Evolutionary conservation across 1,284 basidiomycete genomes (phyloP).

Genomic region (Tilletia indica): DNA sequence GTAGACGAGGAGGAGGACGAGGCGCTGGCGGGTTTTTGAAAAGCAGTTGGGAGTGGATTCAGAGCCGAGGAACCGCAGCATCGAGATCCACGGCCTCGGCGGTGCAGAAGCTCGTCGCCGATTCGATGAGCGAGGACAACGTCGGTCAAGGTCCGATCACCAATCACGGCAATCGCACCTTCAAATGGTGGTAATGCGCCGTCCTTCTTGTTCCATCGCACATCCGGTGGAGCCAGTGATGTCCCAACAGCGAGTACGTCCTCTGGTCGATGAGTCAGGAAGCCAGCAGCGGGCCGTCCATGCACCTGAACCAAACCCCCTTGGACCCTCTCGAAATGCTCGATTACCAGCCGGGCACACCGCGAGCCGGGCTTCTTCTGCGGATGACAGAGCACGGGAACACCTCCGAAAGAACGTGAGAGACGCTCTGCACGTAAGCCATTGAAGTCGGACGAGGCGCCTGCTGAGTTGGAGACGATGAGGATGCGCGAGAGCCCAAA

Average conservation of each 20-base stretch:
- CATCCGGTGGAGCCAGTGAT: background rate
- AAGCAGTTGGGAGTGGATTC: slow-evolving; percentile 29
- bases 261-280: background rate
- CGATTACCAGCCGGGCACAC: slow-evolving; percentile 68
- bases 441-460: slow-evolving; percentile 65
- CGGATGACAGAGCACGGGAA: slow-evolving; percentile 77
- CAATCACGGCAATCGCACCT: slow-evolving; percentile 69
- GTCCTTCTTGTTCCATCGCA: background rate
- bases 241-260: background rate
- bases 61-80: slow-evolving; percentile 24
- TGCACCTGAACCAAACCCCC: slow-evolving; percentile 31
- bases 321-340: slow-evolving; percentile 60
- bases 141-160: slow-evolving; percentile 88
- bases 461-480: slow-evolving; percentile 91
- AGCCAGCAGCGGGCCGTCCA: background rate
- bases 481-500: slow-evolving; percentile 80
- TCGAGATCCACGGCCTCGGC: slow-evolving; percentile 17
- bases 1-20: slow-evolving; percentile 16
- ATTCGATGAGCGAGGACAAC: slow-evolving; percentile 77
- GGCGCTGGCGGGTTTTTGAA: slow-evolving; percentile 11
- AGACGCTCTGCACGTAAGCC: slow-evolving; percentile 75
- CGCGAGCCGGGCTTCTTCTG: slow-evolving; percentile 69
- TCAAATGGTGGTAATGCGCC: background rate
- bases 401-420: slow-evolving; percentile 67
- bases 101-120: slow-evolving; percentile 33